These are phyloP conservation scores for Leccinum arenicola DNA, from an alignment of 768 basidiomycete genomes.

Conservation along the genomic window DNA sequence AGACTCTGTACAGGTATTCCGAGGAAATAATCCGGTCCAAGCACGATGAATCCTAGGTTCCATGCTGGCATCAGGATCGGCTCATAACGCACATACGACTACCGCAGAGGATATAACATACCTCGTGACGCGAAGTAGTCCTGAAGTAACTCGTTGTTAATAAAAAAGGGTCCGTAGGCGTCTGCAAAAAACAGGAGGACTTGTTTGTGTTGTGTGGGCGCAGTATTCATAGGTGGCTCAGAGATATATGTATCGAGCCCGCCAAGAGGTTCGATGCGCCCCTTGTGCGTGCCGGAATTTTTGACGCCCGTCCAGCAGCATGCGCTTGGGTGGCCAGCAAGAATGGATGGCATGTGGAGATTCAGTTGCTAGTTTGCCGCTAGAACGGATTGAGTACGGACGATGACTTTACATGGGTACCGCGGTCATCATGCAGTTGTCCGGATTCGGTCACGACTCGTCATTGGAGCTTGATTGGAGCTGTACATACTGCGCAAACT, in stretches of 20 bases:
- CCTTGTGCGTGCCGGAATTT: conserved; percentile 47
- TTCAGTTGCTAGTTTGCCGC: background rate
- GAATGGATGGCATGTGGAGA: conserved; percentile 3
- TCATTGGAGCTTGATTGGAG: too few relatives aligned
- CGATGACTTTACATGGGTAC: background rate
- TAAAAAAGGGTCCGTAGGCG: conserved; percentile 52
- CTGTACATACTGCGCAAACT: background rate
- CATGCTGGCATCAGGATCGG: background rate
- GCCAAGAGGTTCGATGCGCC: conserved; percentile 43
- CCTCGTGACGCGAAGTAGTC: conserved; percentile 61
- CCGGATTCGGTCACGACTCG: background rate
- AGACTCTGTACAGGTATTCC: conserved; percentile 46
- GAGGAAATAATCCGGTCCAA: conserved; percentile 62
- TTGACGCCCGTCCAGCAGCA: conserved; percentile 49
- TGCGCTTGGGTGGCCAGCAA: conserved; percentile 44
- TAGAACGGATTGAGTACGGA: background rate
- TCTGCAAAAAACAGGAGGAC: conserved; percentile 57
- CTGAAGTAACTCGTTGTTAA: conserved; percentile 56
- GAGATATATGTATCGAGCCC: conserved; percentile 54
- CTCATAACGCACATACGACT: background rate
- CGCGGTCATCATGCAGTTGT: background rate
- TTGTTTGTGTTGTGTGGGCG: conserved; percentile 30
- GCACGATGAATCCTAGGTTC: conserved; percentile 50
- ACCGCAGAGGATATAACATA: conserved; percentile 18
- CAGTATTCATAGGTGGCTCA: conserved; percentile 37